Evolutionary conservation across 2,329 filamentous ascomycete genomes (phyloP), one percentile per base, ranked within the genome.

Genomic region (Basipetospora sp.): DNA sequence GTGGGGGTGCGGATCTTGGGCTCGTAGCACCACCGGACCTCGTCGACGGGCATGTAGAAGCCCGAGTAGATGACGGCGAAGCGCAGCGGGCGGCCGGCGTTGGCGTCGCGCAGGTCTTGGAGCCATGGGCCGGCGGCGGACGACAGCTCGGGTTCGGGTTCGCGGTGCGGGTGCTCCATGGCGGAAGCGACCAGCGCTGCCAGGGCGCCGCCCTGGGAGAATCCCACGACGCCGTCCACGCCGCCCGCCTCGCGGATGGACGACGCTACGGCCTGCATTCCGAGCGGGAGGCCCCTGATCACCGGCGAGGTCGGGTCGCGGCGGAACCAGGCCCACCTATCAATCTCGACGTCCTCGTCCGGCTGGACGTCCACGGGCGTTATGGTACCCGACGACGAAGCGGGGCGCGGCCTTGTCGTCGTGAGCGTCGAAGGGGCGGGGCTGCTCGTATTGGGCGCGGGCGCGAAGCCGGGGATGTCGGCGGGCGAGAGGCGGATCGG

Each of bases 251-350:
- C 65, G 22, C 60, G 56, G 17, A 92, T 71, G 0, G 74, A 59
- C 4, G 64, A 53, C 0, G 80, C 80, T 5, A 94, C 58, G 2
- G 60, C 52, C 0, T 53, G 57, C 47, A 94, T 67, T 1, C 83
- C 84, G 15, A 70, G 58, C n/a, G 80, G 72, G 3, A 94, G 57
- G 9, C 27, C 31, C 17, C 20, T 11, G 31, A 40, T 10, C 17
- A 69, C 57, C 2, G 64, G 66, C 1, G 52, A 57, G 14, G 69
- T 66, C 9, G 73, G 69, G 48, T 84, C 73, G 38, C 71, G 72
- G 69, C 84, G 66, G 56, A 63, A 94, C 88, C 88, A 96, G 10
- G 74, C 82, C 68, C 77, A 94, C 3, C 75, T 70, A 50, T 90
- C 82, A 15, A 69, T 60, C 32, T 65, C 57, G 22, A 11, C 6